Evolutionary conservation across 2,329 filamentous ascomycete species (phyloP), one percentile per base, ranked within the genome.

Genomic region (Talaromyces sp.): DNA sequence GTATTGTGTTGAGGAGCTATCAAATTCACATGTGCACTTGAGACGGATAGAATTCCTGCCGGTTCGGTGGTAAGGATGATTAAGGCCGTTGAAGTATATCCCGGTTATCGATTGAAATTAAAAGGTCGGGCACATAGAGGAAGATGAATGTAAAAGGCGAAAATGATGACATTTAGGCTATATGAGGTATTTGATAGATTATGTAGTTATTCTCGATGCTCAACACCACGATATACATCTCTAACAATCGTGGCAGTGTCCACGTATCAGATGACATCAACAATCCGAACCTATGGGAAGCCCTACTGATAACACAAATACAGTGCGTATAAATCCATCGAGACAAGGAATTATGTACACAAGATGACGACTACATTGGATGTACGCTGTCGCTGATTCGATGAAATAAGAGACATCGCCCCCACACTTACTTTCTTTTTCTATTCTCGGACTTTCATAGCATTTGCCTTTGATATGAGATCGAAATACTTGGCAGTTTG

Each of bases 221-320:
- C 29, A 56, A 56, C 29, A 56, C 51, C 51, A 56, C 2, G n/a
- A n/a, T 38, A 36, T 36, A 36, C 49, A 53, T 53, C 51, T 19
- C n/a, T 13, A 31, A n/a, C n/a, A 54, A 56, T 38, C 31, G 53
- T 56, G 53, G 53, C 53, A 56, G 53, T 56, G 53, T 56, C 47
- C 22, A 8, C 22, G 25, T 7, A 19, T 54, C 53, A 38, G 53
- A 56, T 38, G 31, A 56, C 31, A 36, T 36, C 53, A 36, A 34
- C 29, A 54, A 34, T 27, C n/a, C 17, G 6, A 17, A 53, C 49
- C 53, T 25, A 56, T 56, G 51, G n/a, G 51, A 22, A 8, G 1
- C 17, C 17, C 29, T 22, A 19, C 51, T 19, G n/a, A 19, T 34
- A 53, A 11, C 27, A 54, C 27, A 36, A 34, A 56, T 22, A 13